Conservation (phyloP, 139 green algal genomes). For the Chlamydomonas incerta region DNA sequence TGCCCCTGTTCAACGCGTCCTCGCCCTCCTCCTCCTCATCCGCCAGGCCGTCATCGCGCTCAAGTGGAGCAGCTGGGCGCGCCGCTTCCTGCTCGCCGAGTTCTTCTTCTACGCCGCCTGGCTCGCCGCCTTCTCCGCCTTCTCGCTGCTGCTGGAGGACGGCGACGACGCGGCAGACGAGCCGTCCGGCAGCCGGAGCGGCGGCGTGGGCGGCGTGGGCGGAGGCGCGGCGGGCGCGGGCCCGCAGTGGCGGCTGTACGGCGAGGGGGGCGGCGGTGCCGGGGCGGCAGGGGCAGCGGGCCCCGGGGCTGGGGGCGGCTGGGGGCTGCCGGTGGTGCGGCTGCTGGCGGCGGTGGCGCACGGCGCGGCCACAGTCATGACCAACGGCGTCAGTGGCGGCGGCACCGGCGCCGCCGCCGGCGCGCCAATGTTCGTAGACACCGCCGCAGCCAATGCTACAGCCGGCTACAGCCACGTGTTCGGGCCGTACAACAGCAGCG, state of each 20-base stretch:
- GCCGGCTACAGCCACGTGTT: no score
- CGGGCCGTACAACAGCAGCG: no score
- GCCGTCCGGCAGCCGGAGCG: no score
- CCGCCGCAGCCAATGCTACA: neutral
- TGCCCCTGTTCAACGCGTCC: neutral
- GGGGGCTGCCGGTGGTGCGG: neutral
- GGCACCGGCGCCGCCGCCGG: neutral
- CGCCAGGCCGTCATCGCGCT: conserved; percentile 43
- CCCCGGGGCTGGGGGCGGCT: no score
- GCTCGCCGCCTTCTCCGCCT: conserved; percentile 59
- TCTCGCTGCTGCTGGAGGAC: conserved; percentile 63
- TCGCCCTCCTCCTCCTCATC: neutral
- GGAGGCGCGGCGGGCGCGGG: neutral
- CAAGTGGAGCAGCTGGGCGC: conserved; percentile 58
- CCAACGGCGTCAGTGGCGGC: neutral
- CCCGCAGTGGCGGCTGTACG: neutral
- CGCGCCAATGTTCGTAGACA: neutral
- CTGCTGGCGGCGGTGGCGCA: neutral
- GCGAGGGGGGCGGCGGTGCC: neutral
- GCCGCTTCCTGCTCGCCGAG: conserved; percentile 61
- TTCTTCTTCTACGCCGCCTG: conserved; percentile 59
- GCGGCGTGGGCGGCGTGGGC: neutral
- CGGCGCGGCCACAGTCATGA: neutral
- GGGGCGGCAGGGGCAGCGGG: neutral
- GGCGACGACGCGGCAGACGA: neutral